Evolutionary conservation across 78 protist genomes (phyloP).

Genomic region (Cavenderia fasciculata): DNA sequence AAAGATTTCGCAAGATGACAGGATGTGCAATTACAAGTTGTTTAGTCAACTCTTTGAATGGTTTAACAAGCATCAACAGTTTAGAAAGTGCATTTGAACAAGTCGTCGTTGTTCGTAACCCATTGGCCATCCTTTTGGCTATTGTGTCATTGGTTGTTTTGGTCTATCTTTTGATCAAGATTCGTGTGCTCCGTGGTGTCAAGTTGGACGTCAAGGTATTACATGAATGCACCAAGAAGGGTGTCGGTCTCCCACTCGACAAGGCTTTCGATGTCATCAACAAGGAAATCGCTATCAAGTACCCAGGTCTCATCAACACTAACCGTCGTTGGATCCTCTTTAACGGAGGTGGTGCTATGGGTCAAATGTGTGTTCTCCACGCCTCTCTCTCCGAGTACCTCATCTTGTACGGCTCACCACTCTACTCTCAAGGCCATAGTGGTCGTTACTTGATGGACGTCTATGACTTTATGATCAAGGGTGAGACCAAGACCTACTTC

Average conservation of each 20-base stretch:
- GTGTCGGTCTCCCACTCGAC: conserved; percentile 74
- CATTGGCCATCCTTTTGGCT: conserved; percentile 3
- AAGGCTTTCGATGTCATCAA: conserved; percentile 36
- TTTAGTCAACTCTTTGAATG: too few species aligned
- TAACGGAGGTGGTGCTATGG: conserved; percentile 89
- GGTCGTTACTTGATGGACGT: conserved; percentile 79
- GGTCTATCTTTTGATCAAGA: conserved; percentile 33
- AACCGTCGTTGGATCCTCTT: conserved; percentile 55
- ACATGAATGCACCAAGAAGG: conserved; percentile 70
- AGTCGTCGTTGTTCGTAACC: too few species aligned
- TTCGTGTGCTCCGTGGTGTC: conserved; percentile 37
- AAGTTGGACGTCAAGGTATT: conserved; percentile 43
- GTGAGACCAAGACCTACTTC: conserved; percentile 67
- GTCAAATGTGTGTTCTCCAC: conserved; percentile 80
- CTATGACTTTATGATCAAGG: conserved; percentile 79
- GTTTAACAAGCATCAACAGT: too few species aligned
- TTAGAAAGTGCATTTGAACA: too few species aligned
- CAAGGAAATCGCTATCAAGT: conserved; percentile 45
- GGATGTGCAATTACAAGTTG: too few species aligned
- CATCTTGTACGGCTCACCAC: conserved; percentile 77
- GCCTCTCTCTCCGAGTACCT: conserved; percentile 83
- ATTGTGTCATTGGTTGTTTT: conserved; percentile 21
- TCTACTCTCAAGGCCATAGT: conserved; percentile 68
- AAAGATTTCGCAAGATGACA: too few species aligned
- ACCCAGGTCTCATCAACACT: conserved; percentile 65